A percentile compares a stretch with the other conserved stretches of the same genome.
Conservation (phyloP, 768 basidiomycete genomes). For the Lentinula sp. region DNA sequence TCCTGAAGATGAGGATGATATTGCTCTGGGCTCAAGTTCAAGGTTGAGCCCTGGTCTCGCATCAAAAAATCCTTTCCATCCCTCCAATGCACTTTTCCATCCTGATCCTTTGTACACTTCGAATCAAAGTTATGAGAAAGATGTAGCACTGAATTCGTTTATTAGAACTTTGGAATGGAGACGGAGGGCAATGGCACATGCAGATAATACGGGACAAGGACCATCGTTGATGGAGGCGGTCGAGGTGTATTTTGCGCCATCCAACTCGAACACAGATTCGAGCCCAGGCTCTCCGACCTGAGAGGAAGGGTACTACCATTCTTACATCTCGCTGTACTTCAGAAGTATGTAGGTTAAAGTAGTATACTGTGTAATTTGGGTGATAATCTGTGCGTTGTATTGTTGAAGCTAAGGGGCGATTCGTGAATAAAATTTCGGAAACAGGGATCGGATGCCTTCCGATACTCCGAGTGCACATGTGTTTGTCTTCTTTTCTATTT, state of each 20-base stretch:
- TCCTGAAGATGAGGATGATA: neutral
- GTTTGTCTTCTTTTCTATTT: neutral
- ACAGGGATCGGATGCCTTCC: neutral
- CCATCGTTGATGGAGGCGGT: constrained; percentile 2
- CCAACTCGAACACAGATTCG: neutral
- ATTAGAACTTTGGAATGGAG: neutral
- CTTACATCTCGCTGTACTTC: too few relatives aligned
- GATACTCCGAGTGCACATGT: neutral
- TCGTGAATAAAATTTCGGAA: neutral
- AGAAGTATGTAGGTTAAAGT: neutral
- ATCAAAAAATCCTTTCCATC: constrained; percentile 1
- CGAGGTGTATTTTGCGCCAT: neutral
- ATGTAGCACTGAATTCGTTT: neutral
- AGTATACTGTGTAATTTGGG: neutral
- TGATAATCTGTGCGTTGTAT: neutral
- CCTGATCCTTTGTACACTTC: neutral
- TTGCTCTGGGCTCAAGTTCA: neutral
- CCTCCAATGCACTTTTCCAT: neutral
- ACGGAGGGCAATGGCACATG: neutral
- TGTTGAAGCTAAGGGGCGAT: neutral
- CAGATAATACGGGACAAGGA: neutral
- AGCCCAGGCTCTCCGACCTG: neutral
- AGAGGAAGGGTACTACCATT: neutral
- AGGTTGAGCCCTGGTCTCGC: neutral
- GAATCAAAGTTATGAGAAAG: neutral